Base-by-base conservation (phyloP, 1,139 yeast species). In the Magnusiomyces paraingens region DNA sequence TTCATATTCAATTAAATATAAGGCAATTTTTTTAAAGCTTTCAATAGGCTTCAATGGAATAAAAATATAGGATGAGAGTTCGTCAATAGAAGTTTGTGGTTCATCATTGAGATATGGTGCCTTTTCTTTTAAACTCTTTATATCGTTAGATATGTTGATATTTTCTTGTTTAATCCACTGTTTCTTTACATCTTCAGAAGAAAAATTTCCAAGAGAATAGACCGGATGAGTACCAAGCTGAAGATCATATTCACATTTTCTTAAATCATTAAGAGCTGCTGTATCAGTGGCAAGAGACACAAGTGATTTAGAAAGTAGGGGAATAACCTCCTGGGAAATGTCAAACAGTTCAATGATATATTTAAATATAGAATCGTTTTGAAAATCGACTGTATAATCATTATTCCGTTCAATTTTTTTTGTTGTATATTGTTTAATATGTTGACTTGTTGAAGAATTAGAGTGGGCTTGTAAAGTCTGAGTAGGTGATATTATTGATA, bases 41-140 rank as follows among this genome's bases (percentile, higher is more conserved):
- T 46, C 20, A 29, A 46, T 38, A 6, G 49, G 49, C 2, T 17
- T 14, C 11, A 41, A 39, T 2, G 49, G 49, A 15, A 46, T 8
- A 35, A 29, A 46, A 29, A 14, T 20, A 38, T 46, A 46, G 18
- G 5, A 6, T 20, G 46, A n/a, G 26, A 48, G 17, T n/a, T 26
- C 15, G 2, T 18, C 38, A 1, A 39, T 14, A 4, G 8, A 5
- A 8, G 40, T 15, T 14, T 48, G 44, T 10, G 22, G 38, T 17
- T 48, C 45, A 15, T 48, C 38, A 14, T 39, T 29, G 8, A 48
- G 50, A 26, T 48, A 48, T 14, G 50, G 50, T 2, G 50, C 50
- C 39, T 26, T 21, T 3, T 15, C 38, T 29, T 26, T 39, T 2
- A 48, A 6, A 6, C 17, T 20, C 2, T 26, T 22, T 6, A 39